Conservation (phyloP, 2,329 filamentous ascomycete species). For the Penicillium occitanis region DNA sequence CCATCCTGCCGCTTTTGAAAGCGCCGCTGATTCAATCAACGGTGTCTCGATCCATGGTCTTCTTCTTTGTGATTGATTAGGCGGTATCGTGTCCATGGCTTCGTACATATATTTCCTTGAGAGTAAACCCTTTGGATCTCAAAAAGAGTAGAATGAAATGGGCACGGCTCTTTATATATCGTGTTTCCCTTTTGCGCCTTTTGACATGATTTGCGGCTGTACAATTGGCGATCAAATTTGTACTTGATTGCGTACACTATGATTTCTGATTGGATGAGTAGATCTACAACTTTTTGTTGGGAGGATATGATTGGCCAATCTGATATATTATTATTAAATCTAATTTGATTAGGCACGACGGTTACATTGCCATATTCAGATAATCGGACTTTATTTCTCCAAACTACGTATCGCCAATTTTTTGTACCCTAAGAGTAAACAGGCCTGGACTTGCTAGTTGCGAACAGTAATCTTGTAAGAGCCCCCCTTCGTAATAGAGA, state of each 20-base stretch:
- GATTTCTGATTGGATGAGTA: neutral
- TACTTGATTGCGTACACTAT: neutral
- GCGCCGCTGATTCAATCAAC: constrained; percentile 36
- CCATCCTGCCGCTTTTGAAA: constrained; percentile 43
- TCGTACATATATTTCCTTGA: neutral
- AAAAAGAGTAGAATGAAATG: neutral
- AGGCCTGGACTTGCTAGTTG: neutral
- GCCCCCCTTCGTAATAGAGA: constrained; percentile 14
- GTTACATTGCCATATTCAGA: neutral
- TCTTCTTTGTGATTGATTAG: constrained; percentile 14
- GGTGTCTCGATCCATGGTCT: constrained; percentile 44
- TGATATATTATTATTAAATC: neutral
- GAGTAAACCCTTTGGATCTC: too few relatives aligned
- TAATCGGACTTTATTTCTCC: neutral
- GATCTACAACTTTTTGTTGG: neutral
- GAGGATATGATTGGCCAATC: neutral
- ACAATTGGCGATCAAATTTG: neutral
- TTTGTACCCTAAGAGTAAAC: neutral
- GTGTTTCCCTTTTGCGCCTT: neutral
- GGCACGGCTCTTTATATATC: neutral
- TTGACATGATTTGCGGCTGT: neutral
- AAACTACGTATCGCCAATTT: neutral
- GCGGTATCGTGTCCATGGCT: constrained; percentile 6
- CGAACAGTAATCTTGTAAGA: constrained; percentile 14
- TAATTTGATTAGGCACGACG: too few relatives aligned